A percentile compares a stretch with the other conserved stretches of the same genome.
Conservation (phyloP, 257 asterid species). For the Anisodus acutangulus region DNA sequence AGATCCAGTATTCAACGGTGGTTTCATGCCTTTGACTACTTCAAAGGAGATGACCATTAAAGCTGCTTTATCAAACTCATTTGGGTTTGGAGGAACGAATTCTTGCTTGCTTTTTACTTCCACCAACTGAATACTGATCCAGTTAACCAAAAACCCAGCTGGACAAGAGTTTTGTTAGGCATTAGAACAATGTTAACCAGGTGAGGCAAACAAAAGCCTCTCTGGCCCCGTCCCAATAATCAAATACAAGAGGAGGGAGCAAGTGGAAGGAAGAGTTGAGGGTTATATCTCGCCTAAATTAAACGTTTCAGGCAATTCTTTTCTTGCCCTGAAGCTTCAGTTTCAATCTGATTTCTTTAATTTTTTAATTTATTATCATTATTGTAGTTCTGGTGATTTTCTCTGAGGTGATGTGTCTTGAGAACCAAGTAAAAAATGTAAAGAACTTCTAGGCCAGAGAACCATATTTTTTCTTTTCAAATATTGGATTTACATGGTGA, state of each 20-base stretch:
- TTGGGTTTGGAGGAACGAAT: conserved; percentile 98
- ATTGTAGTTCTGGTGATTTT: not conserved
- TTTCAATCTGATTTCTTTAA: not conserved
- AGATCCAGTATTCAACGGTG: conserved; percentile 67
- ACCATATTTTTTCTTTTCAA: not conserved
- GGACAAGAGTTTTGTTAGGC: not conserved
- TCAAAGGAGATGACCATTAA: conserved; percentile 72
- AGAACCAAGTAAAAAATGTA: not conserved
- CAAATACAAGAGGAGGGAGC: not conserved
- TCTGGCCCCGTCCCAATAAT: not conserved
- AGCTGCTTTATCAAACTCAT: conserved; percentile 90
- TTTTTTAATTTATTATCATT: not conserved
- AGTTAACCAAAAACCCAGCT: not conserved
- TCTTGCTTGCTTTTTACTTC: conserved; percentile 77
- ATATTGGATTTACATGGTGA: not conserved
- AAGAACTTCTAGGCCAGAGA: not conserved
- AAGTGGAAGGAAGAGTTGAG: not conserved
- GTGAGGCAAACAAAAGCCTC: not conserved
- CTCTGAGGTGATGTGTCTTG: not conserved
- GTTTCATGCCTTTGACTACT: conserved; percentile 73
- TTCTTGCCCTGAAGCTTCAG: conserved; percentile 16
- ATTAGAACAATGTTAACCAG: not conserved
- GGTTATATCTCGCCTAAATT: not conserved
- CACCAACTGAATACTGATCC: conserved; percentile 37
- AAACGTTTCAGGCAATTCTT: not conserved